Evolutionary conservation across 106 monocot species (phyloP).

Genomic region (Posidonia australis): DNA sequence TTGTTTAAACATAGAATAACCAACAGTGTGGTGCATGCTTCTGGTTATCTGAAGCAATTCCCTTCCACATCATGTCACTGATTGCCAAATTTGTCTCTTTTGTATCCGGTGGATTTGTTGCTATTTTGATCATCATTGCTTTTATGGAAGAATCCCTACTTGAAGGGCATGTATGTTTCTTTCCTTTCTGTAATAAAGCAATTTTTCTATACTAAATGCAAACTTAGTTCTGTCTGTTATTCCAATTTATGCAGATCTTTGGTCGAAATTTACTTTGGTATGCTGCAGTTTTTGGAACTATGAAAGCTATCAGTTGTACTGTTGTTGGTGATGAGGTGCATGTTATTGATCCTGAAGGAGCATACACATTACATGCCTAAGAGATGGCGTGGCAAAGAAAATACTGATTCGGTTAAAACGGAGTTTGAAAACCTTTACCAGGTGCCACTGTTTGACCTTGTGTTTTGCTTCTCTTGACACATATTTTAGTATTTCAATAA

Average conservation of each 20-base stretch:
- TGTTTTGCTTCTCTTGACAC: not conserved
- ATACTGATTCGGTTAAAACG: conserved; percentile 49
- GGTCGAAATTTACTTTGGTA: conserved; percentile 93
- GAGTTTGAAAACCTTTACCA: conserved; percentile 93
- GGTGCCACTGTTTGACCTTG: conserved; percentile 24
- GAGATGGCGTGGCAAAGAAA: conserved; percentile 85
- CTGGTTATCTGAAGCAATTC: conserved; percentile 84
- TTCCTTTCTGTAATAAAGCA: too few relatives aligned
- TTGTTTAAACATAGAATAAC: conserved; percentile 77
- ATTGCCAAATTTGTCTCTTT: conserved; percentile 88
- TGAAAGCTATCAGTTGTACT: conserved; percentile 75
- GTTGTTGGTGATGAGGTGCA: conserved; percentile 61
- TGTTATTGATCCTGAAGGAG: conserved; percentile 68
- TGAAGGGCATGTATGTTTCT: conserved; percentile 84
- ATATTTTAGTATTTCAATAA: not conserved
- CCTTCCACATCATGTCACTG: conserved; percentile 82
- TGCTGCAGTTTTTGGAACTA: conserved; percentile 78
- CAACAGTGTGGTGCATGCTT: conserved; percentile 58
- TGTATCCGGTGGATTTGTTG: conserved; percentile 87
- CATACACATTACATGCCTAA: conserved; percentile 96
- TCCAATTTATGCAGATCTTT: conserved; percentile 89
- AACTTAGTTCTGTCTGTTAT: too few relatives aligned
- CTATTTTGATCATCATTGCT: conserved; percentile 76
- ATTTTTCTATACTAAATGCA: too few relatives aligned
- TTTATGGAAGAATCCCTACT: conserved; percentile 82